Percentiles rank a stretch among this genome's conserved stretches.
phyloP scores from a whole-genome alignment of 169 alveolate genomes.

The Plasmodium coatneyi region DNA sequence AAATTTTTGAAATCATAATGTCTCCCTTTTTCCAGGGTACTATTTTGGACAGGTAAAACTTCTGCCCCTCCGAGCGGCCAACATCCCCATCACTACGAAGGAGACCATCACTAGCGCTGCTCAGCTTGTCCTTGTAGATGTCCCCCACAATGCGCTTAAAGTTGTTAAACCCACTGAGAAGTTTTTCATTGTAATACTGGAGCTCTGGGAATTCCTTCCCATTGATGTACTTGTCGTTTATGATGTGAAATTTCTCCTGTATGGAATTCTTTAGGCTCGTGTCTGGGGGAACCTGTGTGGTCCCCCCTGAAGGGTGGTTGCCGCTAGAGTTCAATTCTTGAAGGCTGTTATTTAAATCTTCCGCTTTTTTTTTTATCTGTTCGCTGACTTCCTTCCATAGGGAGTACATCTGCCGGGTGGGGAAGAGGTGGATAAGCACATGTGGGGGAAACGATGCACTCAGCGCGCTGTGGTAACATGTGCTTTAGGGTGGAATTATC shows the following conservation, averaged over 20 bases:
- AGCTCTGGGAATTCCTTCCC: slow-evolving; percentile 41
- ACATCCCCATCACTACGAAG: not conserved
- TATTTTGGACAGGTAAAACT: slow-evolving; percentile 32
- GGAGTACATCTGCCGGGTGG: slow-evolving; percentile 41
- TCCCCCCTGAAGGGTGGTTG: not conserved
- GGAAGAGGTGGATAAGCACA: not conserved
- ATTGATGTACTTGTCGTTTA: slow-evolving; percentile 48
- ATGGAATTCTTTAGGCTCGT: slow-evolving; percentile 9
- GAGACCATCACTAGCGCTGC: not conserved
- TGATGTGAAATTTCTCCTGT: slow-evolving; percentile 38
- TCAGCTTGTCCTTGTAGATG: slow-evolving; percentile 57
- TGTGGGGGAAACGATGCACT: not conserved
- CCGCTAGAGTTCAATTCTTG: slow-evolving; percentile 47
- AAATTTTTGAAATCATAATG: slow-evolving; percentile 71
- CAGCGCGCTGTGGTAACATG: not conserved
- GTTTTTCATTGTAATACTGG: slow-evolving; percentile 56
- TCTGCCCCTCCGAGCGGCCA: not conserved
- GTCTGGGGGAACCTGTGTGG: not conserved
- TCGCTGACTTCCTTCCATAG: slow-evolving; percentile 74
- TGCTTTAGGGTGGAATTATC: not conserved
- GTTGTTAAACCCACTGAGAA: slow-evolving; percentile 54
- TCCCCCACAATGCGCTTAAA: slow-evolving; percentile 65
- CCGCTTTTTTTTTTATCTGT: slow-evolving; percentile 74
- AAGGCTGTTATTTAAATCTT: slow-evolving; percentile 47
- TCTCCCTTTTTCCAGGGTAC: slow-evolving; percentile 77